These are phyloP conservation scores for Peltaster fructicola DNA, from an alignment of 2,329 filamentous ascomycete species.

Conservation along the genomic window DNA sequence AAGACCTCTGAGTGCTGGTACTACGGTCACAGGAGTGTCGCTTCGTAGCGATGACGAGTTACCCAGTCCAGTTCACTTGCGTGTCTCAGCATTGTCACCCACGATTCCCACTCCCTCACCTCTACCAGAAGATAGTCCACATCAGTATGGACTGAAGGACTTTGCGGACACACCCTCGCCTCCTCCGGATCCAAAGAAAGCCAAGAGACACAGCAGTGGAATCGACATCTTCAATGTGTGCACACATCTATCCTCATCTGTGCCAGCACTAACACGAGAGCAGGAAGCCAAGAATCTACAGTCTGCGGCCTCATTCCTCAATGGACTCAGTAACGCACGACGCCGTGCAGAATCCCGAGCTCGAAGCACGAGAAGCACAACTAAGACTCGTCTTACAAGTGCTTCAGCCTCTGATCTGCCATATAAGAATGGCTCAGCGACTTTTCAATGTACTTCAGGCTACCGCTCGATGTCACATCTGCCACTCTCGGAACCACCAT, in stretches of 20 bases:
- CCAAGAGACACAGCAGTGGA: slow-evolving; percentile 15
- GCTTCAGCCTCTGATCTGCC: no score
- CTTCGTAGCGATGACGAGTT: slow-evolving; percentile 4
- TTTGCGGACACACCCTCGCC: slow-evolving; percentile 14
- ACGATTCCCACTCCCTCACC: slow-evolving; percentile 16
- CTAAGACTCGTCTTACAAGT: no score
- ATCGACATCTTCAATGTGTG: slow-evolving; percentile 18
- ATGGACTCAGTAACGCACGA: slow-evolving; percentile 16
- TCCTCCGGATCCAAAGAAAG: slow-evolving; percentile 9
- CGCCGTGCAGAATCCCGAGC: slow-evolving; percentile 13
- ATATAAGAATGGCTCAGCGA: not conserved
- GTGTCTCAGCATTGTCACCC: slow-evolving; percentile 11
- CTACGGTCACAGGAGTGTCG: slow-evolving; percentile 8
- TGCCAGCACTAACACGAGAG: slow-evolving; percentile 3
- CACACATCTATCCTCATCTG: not conserved
- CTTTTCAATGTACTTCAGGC: no score
- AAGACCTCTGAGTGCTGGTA: slow-evolving; percentile 11
- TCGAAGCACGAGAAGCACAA: slow-evolving; percentile 2
- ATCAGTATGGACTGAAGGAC: slow-evolving; percentile 19
- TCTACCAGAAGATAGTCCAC: slow-evolving; percentile 18
- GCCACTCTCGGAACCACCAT: slow-evolving; percentile 5
- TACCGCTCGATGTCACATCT: slow-evolving; percentile 5
- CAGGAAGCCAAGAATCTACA: slow-evolving; percentile 18
- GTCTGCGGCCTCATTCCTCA: slow-evolving; percentile 17
- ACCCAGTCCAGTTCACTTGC: slow-evolving; percentile 4